Evolutionary conservation across 2,329 filamentous ascomycete species (phyloP), one percentile per base, ranked within the genome.

Genomic region (Pseudocercospora macadamiae): DNA sequence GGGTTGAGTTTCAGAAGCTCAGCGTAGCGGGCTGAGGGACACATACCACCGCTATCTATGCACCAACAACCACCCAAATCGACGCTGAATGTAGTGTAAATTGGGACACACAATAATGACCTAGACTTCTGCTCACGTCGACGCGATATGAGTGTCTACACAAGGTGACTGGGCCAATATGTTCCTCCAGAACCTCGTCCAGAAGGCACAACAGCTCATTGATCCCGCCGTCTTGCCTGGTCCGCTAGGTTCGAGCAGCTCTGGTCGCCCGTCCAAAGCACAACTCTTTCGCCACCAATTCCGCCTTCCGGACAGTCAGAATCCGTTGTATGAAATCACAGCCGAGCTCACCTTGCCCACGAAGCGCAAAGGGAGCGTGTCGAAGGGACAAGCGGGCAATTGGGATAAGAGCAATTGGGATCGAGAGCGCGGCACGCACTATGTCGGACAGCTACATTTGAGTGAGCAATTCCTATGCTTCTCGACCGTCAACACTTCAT

Each of bases 391-490:
- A 14, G 67, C 68, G 60, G 73, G 73, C 52, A 72, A 70, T 49
- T 87, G 88, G 61, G 89, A 91, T 67, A 87, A 87, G 74, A 84
- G 88, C 64, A 84, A 85, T 66, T 74, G 73, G 73, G 81, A 83
- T 57, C 68, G 77, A 55, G 96, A 89, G 77, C 61, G 71, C n/a
- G 72, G 73, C 9, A 71, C 68, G 26, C 90, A 93, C 73, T 97
- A 99, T 79, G 87, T 88, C 21, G 95, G 95, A 51, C 93, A 93
- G 75, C 84, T 99, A 53, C 93, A 99, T 74, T 80, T 99, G 64
- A 97, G 92, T 74, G 93, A 99, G 78, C 86, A 90, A 68, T 99
- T 90, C 77, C 86, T 99, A 68, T 97, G 93, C 82, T 99, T 99
- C 80, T 97, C 93, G 0, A 97, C 95, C 6, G 91, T 95, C 53